phyloP scores from a whole-genome alignment of 164 flowering plant genomes.

The Sedum album region DNA sequence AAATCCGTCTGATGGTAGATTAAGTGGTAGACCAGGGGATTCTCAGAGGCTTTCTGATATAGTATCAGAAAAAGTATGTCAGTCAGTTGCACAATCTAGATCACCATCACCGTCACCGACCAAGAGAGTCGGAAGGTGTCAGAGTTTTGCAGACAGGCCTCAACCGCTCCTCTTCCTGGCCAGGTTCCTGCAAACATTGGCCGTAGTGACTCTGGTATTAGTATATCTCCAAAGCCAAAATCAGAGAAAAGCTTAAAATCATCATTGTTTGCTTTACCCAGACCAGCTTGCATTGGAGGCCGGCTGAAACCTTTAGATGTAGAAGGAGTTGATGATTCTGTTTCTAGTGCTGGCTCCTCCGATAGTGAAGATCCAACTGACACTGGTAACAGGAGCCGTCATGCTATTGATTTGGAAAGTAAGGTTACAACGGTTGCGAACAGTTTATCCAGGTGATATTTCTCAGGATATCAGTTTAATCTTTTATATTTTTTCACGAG shows the following conservation, averaged over 20 bases:
- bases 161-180: slow-evolving; percentile 90
- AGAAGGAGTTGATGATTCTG: slow-evolving; percentile 57
- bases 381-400: slow-evolving; percentile 57
- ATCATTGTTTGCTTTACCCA: slow-evolving; percentile 51
- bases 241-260: slow-evolving; percentile 40
- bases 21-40: slow-evolving; percentile 39
- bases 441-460: slow-evolving; percentile 67
- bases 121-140: slow-evolving; percentile 39
- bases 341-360: slow-evolving; percentile 56
- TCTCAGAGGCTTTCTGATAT: slow-evolving; percentile 53
- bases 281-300: slow-evolving; percentile 37
- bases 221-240: slow-evolving; percentile 37
- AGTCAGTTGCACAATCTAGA: slow-evolving; percentile 54
- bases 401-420: slow-evolving; percentile 49
- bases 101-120: slow-evolving; percentile 82
- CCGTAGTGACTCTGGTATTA: slow-evolving; percentile 58
- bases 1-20: slow-evolving; percentile 41
- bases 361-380: slow-evolving; percentile 78
- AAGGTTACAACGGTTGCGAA: slow-evolving; percentile 42
- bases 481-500: background rate
- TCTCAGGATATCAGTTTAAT: background rate
- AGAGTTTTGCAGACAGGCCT: slow-evolving; percentile 82
- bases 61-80: slow-evolving; percentile 50
- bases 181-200: slow-evolving; percentile 31
- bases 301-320: slow-evolving; percentile 41